Evolutionary conservation across 805 yeast species (phyloP), one percentile per base, ranked within the genome.

Genomic region (Ogataea neopini): DNA sequence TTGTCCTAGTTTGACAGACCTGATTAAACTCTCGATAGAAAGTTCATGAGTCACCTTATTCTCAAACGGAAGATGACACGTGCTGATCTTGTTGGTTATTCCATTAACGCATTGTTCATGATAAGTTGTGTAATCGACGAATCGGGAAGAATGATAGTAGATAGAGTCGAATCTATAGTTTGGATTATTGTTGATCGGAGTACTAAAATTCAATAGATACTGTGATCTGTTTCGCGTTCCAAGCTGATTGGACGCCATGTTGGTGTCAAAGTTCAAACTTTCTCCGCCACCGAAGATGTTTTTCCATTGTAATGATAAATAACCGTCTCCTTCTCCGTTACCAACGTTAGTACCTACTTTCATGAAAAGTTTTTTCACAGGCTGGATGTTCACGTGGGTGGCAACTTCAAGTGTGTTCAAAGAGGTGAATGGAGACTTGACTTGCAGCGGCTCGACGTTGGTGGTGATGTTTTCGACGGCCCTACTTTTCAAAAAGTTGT

Each of bases 291-390:
- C 84, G 66, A 79, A 76, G 15, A 79, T 59, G 56, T 80, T 80
- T 44, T 72, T 72, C 61, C 77, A 71, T 64, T 82, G 90, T 47
- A 91, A 80, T 26, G 88, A 84, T 40, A 89, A 75, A 61, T 91
- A 90, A 1, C 97, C 98, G 61, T 88, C 94, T 25, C 97, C 99
- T 70, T 94, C 98, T 26, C 96, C 96, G 62, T 94, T 92, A 1
- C 98, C 98, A 6, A 94, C 80, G 65, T 90, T 91, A 1, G 98
- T 94, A 3, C 99, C 99, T 1, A 97, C 88, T 58, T 86, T 87
- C 44, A 96, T 91, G 50, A 79, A 76, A 57, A 90, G 86, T 54
- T 78, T 76, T 56, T 88, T 88, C 3, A 77, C 77, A 0, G 92
- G 91, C 4, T 74, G 47, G 6, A 69, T 22, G n/a, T 59, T 55